Percentiles rank a stretch among this genome's conserved stretches.
These are phyloP conservation scores for Staphylotrichum tortipilum DNA, from an alignment of 495 filamentous ascomycete genomes.

Conservation along the genomic window DNA sequence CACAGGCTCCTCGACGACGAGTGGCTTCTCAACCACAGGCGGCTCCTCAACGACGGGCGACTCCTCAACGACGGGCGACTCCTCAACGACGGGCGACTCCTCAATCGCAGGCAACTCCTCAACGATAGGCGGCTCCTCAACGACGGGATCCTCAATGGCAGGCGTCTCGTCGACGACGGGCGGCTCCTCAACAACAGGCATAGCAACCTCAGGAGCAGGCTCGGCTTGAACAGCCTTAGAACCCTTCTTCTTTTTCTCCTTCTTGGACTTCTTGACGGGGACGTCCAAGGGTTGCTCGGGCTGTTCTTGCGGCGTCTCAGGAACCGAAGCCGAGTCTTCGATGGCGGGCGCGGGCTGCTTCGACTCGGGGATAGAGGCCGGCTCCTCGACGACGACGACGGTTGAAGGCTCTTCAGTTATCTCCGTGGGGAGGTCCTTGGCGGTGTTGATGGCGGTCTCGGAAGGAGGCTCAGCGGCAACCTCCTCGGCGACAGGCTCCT, in stretches of 20 bases:
- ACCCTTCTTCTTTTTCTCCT: conserved; percentile 15
- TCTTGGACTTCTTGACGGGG: conserved; percentile 16
- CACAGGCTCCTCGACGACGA: background rate
- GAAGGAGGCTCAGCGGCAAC: background rate
- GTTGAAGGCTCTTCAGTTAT: background rate
- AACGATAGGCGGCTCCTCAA: background rate
- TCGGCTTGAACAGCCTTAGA: conserved; percentile 16
- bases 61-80: background rate
- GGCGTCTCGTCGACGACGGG: background rate
- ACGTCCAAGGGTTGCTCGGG: background rate
- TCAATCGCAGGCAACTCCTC: background rate
- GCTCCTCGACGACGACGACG: background rate
- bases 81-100: background rate
- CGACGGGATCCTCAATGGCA: background rate
- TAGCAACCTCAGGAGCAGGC: conserved; percentile 15
- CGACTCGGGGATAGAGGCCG: background rate
- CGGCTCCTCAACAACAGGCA: conserved; percentile 19
- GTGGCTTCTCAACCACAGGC: background rate
- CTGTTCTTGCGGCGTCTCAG: background rate
- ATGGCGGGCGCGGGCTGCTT: background rate
- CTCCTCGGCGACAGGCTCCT: background rate
- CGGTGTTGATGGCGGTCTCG: no score
- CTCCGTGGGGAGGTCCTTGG: no score
- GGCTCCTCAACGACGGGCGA: conserved; percentile 4
- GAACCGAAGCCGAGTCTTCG: background rate